These are phyloP conservation scores for Rhazya stricta DNA, from an alignment of 257 asterid genomes.

Conservation along the genomic window DNA sequence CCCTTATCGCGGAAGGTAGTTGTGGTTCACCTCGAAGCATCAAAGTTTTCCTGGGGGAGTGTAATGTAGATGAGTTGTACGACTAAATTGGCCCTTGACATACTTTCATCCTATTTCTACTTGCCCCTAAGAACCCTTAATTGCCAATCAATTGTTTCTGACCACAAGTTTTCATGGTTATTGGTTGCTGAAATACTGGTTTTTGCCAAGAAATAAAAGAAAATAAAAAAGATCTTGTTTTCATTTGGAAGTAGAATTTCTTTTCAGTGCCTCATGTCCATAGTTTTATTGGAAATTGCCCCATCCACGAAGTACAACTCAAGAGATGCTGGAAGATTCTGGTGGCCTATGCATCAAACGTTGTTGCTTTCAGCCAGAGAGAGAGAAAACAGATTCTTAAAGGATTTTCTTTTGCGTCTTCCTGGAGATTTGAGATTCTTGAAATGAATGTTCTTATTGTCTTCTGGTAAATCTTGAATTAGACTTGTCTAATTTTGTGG, in stretches of 20 bases:
- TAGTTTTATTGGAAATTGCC: neutral
- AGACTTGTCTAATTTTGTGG: neutral
- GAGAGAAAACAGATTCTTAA: no score
- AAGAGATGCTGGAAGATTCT: neutral
- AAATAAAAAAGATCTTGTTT: neutral
- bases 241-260: neutral
- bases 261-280: neutral
- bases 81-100: slow-evolving; percentile 28
- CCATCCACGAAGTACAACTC: neutral
- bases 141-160: neutral
- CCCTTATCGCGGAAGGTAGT: slow-evolving; percentile 90
- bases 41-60: slow-evolving; percentile 89
- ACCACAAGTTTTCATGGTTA: slow-evolving; percentile 10
- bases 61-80: slow-evolving; percentile 77
- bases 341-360: neutral
- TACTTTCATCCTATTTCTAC: neutral
- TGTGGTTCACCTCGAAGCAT: slow-evolving; percentile 94
- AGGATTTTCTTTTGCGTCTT: neutral
- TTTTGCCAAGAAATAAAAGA: slow-evolving; percentile 15
- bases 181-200: slow-evolving; percentile 13
- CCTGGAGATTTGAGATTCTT: neutral
- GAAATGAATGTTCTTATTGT: neutral
- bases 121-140: neutral
- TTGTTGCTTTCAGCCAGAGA: neutral
- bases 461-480: no score